Evolutionary conservation across 2,329 filamentous ascomycete genomes (phyloP).

Genomic region (Amphichorda felina): DNA sequence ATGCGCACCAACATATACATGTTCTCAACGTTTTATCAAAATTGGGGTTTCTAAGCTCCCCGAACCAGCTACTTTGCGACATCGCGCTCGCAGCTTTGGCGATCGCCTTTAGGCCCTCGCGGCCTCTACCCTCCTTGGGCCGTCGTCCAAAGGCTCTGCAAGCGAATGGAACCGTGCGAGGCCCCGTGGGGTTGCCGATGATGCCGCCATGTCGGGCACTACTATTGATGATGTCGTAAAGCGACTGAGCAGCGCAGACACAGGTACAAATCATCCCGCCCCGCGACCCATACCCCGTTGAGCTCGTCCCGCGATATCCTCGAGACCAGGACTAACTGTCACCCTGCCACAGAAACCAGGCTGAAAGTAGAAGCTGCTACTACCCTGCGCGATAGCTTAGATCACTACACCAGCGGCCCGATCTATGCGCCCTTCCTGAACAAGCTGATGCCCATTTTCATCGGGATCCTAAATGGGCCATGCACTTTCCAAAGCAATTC

Average conservation of each 20-base stretch:
- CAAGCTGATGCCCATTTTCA: slow-evolving; percentile 81
- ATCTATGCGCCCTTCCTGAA: slow-evolving; percentile 74
- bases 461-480: slow-evolving; percentile 71
- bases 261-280: slow-evolving; percentile 27
- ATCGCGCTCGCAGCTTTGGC: too few species aligned
- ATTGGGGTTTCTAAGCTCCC: neutral
- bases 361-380: slow-evolving; percentile 71
- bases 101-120: neutral
- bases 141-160: slow-evolving; percentile 4
- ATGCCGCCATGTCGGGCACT: slow-evolving; percentile 47
- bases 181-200: slow-evolving; percentile 20
- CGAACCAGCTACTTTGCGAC: too few species aligned
- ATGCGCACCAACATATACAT: neutral
- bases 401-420: slow-evolving; percentile 69
- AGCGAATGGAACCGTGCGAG: slow-evolving; percentile 1
- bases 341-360: slow-evolving; percentile 53
- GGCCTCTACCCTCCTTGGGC: neutral
- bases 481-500: slow-evolving; percentile 88
- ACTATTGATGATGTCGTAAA: slow-evolving; percentile 53
- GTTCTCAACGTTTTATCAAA: neutral
- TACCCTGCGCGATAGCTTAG: slow-evolving; percentile 82
- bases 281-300: too few species aligned
- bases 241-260: slow-evolving; percentile 43
- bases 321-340: neutral
- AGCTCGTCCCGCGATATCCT: neutral